These are phyloP conservation scores for Phialemonium atrogriseum DNA, from an alignment of 2,329 filamentous ascomycete genomes.

Conservation along the genomic window DNA sequence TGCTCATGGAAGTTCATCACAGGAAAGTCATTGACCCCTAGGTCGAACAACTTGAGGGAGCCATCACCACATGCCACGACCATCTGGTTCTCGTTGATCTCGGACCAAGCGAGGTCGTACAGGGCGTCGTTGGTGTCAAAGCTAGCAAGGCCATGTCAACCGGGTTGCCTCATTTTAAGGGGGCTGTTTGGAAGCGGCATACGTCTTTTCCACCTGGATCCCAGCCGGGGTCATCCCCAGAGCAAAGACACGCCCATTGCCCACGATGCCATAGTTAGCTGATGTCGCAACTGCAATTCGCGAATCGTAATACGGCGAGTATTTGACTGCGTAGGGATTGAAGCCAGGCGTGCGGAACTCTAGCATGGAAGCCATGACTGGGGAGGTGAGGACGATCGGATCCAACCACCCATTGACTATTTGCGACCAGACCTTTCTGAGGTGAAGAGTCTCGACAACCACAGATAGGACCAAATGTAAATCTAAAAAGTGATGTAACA, in stretches of 20 bases:
- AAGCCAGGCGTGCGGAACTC: constrained; percentile 90
- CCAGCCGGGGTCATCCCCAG: constrained; percentile 76
- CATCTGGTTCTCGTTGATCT: constrained; percentile 92
- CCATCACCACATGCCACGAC: constrained; percentile 87
- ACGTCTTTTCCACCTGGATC: constrained; percentile 76
- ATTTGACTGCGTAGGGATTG: constrained; percentile 96
- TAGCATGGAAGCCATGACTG: constrained; percentile 58
- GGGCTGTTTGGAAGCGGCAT: no score
- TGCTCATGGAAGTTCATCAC: constrained; percentile 91
- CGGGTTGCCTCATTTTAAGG: constrained; percentile 1
- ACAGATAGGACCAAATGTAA: no score
- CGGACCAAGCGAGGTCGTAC: constrained; percentile 92
- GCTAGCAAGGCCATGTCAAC: constrained; percentile 30
- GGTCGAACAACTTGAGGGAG: constrained; percentile 89
- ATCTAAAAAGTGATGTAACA: no score
- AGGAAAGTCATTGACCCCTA: constrained; percentile 72
- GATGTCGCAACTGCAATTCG: constrained; percentile 82
- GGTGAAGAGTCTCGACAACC: no score
- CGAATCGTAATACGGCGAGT: constrained; percentile 96
- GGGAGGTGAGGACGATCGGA: neutral
- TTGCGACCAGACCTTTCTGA: no score
- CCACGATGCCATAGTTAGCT: constrained; percentile 95
- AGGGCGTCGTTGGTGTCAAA: constrained; percentile 97
- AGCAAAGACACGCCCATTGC: constrained; percentile 85
- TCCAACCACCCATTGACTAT: no score